Percentiles rank a stretch among this genome's conserved stretches.
Conservation (phyloP, 2,329 filamentous ascomycete species). For the Stagonosporopsis vannaccii region DNA sequence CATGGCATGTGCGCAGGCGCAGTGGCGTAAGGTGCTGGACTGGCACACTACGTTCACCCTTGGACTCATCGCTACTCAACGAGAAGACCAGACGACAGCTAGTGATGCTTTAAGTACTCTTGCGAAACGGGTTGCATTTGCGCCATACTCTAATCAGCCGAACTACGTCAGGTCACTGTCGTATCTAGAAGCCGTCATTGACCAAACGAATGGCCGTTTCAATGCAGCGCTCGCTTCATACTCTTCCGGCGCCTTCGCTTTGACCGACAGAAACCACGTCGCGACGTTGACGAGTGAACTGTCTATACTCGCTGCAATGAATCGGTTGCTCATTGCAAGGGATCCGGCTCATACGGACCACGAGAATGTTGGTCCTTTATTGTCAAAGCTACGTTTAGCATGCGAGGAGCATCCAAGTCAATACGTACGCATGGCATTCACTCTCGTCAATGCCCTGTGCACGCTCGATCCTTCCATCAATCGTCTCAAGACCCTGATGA, state of each 20-base stretch:
- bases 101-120: slow-evolving; percentile 32
- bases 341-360: slow-evolving; percentile 54
- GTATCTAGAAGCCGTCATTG: slow-evolving; percentile 78
- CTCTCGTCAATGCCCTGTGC: slow-evolving; percentile 73
- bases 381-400: slow-evolving; percentile 71
- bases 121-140: slow-evolving; percentile 46
- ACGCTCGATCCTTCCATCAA: slow-evolving; percentile 71
- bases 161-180: slow-evolving; percentile 63
- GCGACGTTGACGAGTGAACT: slow-evolving; percentile 50
- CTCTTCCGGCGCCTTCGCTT: slow-evolving; percentile 65
- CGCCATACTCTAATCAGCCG: slow-evolving; percentile 50
- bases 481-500: slow-evolving; percentile 79
- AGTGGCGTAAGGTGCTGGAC: slow-evolving; percentile 71
- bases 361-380: slow-evolving; percentile 63
- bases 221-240: slow-evolving; percentile 73
- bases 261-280: slow-evolving; percentile 48
- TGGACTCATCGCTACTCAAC: slow-evolving; percentile 72
- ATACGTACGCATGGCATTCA: slow-evolving; percentile 79
- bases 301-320: slow-evolving; percentile 57
- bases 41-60: slow-evolving; percentile 76
- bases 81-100: slow-evolving; percentile 70
- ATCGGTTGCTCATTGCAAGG: slow-evolving; percentile 57
- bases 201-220: slow-evolving; percentile 79
- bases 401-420: slow-evolving; percentile 74
- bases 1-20: slow-evolving; percentile 51